phyloP scores from a whole-genome alignment of 2,329 filamentous ascomycete genomes.

The Botryotinia calthae region DNA sequence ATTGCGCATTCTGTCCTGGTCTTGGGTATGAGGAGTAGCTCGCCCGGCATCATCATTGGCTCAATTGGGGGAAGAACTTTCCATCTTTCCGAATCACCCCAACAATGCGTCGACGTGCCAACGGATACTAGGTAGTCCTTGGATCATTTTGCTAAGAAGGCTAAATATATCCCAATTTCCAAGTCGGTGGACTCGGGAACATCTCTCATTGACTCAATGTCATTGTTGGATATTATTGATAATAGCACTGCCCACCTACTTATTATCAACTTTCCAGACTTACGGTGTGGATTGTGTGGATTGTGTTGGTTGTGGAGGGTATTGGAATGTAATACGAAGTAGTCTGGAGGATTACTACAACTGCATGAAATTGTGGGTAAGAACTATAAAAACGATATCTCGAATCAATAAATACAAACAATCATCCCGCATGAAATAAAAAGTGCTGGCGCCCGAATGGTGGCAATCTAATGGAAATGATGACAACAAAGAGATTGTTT shows the following conservation, averaged over 20 bases:
- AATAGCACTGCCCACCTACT: not conserved
- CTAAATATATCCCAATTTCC: not conserved
- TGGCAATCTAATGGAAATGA: not conserved
- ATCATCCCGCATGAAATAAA: not conserved
- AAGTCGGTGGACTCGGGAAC: not conserved
- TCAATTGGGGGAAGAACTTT: not conserved
- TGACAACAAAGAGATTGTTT: not conserved
- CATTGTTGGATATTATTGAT: constrained; percentile 1
- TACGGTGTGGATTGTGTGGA: not conserved
- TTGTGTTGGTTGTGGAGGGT: not conserved
- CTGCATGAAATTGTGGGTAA: not conserved
- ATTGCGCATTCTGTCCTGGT: not conserved
- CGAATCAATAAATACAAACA: not conserved
- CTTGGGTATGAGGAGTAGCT: not conserved
- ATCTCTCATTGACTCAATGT: not conserved
- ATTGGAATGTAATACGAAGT: not conserved
- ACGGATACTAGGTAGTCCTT: not conserved
- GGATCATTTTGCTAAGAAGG: not conserved
- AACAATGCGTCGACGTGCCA: not conserved
- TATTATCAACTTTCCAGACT: not conserved
- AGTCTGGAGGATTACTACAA: not conserved
- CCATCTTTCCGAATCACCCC: constrained; percentile 1
- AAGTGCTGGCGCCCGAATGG: not conserved
- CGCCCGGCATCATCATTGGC: not conserved
- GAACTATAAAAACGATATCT: not conserved